phyloP scores from a whole-genome alignment of 345 rosid species.

The Isatis tinctoria region DNA sequence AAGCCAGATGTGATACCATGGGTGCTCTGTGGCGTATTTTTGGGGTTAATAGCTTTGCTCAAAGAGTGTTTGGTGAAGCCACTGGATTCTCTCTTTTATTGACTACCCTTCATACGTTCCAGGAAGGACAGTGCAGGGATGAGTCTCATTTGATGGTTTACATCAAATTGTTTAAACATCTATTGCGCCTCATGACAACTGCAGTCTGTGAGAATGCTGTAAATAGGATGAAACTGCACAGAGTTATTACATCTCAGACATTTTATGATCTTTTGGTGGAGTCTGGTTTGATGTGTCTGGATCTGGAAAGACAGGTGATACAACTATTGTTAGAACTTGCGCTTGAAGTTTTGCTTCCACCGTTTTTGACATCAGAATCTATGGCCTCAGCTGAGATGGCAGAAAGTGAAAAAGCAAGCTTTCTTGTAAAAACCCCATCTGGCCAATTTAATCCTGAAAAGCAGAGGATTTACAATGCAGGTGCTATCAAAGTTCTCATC shows the following conservation, averaged over 20 bases:
- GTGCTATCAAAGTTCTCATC: slow-evolving; percentile 77
- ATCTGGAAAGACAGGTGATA: slow-evolving; percentile 91
- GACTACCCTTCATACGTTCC: slow-evolving; percentile 86
- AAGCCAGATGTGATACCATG: slow-evolving; percentile 96
- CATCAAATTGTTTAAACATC: slow-evolving; percentile 73
- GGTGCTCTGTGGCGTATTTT: slow-evolving; percentile 95
- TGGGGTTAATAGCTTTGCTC: slow-evolving; percentile 77
- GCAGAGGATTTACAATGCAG: slow-evolving; percentile 86
- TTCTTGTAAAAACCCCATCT: slow-evolving; percentile 51
- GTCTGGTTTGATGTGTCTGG: slow-evolving; percentile 92
- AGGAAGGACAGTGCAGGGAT: slow-evolving; percentile 54
- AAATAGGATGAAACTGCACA: slow-evolving; percentile 82
- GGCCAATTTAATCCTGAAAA: slow-evolving; percentile 68
- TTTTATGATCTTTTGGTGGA: slow-evolving; percentile 87
- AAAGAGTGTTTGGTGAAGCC: slow-evolving; percentile 91
- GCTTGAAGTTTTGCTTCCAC: slow-evolving; percentile 89
- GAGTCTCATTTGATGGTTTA: slow-evolving; percentile 49
- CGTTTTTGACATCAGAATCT: slow-evolving; percentile 64
- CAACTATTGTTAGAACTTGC: slow-evolving; percentile 90
- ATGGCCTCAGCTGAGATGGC: slow-evolving; percentile 35
- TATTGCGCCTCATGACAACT: slow-evolving; percentile 83
- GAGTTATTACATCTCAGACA: slow-evolving; percentile 74
- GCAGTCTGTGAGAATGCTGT: slow-evolving; percentile 74
- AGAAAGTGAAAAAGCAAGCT: slow-evolving; percentile 47
- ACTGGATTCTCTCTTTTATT: slow-evolving; percentile 96